Percentiles rank a stretch among this genome's conserved stretches.
phyloP scores from a whole-genome alignment of 1,284 basidiomycete species.

The Trichosporon sp. region DNA sequence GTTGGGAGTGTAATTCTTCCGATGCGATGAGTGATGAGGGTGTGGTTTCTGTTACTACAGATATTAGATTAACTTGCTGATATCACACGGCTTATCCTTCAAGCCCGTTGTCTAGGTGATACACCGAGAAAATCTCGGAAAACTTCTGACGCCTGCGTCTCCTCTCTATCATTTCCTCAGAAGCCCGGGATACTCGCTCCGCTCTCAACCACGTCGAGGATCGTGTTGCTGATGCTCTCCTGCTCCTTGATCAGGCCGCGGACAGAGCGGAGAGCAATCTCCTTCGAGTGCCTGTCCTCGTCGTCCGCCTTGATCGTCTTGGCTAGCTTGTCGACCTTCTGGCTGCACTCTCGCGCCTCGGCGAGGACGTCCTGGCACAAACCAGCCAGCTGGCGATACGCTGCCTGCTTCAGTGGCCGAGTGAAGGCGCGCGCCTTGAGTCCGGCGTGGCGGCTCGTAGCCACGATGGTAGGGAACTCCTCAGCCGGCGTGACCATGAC shows the following conservation, averaged over 20 bases:
- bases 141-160: slow-evolving; percentile 51
- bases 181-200: slow-evolving; percentile 14
- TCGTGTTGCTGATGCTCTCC: slow-evolving; percentile 8
- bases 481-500: slow-evolving; percentile 11
- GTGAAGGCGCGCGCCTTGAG: slow-evolving; percentile 13
- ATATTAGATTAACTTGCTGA: not conserved
- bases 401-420: slow-evolving; percentile 9
- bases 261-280: slow-evolving; percentile 2
- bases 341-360: slow-evolving; percentile 10
- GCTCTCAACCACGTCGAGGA: slow-evolving; percentile 11
- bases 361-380: slow-evolving; percentile 15
- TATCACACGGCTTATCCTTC: slow-evolving; percentile 55
- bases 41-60: not conserved
- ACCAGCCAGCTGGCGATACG: slow-evolving; percentile 7
- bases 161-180: slow-evolving; percentile 43
- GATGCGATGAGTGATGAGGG: not conserved
- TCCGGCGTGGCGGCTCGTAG: not conserved
- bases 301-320: not conserved
- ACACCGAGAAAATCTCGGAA: slow-evolving; percentile 47
- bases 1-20: not conserved
- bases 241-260: slow-evolving; percentile 18
- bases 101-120: slow-evolving; percentile 51
- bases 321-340: slow-evolving; percentile 7
- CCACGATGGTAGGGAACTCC: not conserved
- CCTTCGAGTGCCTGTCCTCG: not conserved